Base-by-base conservation (phyloP, 2,329 filamentous ascomycete genomes). In the Exophiala lecanii-corni region DNA sequence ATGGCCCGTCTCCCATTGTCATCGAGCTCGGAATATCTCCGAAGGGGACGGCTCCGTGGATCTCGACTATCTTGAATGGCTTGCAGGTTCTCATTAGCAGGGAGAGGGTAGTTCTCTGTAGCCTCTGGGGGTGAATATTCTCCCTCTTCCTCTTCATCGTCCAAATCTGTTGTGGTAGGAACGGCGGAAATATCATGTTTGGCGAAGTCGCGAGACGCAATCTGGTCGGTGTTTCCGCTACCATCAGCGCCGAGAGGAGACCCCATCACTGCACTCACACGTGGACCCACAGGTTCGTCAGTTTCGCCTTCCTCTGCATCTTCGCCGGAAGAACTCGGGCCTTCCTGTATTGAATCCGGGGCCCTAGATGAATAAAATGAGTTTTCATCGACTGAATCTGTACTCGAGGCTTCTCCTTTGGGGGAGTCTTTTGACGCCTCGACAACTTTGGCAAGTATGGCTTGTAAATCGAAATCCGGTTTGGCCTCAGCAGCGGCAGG, bases 281-380 rank as follows among this genome's bases (percentile, higher is more conserved):
- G 45, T 21, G 45, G 39, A 19, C 48, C 46, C 26, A 44, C 37
- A 39, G 41, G 36, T 37, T 51, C 58, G 46, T 63, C 62, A 57
- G 60, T 47, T 54, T 60, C 55, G 42, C 54, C 47, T 36, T 61
- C 60, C 49, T 63, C 59, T 41, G 58, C 51, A 42, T 59, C 56
- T 17, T 51, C 53, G 16, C 36, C 41, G 43, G 51, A 53, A 4
- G 47, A 30, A 32, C 43, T 50, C 12, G 36, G 50, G 41, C 62
- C 63, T 49, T 74, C 71, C 61, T 76, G 72, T 61, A 78, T 68
- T 52, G 89, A 94, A 63, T 89, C 86, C 71, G 89, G 83, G 51
- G 76, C 78, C 69, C 84, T 86, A 68, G 89, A 96, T 55, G 91
- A 96, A 72, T 97, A 96, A 66, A 94, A 94, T 30, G 89, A 92